Percentiles rank a stretch among this genome's conserved stretches.
phyloP scores from a whole-genome alignment of 1,139 yeast species.

The Geotrichum klebahnii region DNA sequence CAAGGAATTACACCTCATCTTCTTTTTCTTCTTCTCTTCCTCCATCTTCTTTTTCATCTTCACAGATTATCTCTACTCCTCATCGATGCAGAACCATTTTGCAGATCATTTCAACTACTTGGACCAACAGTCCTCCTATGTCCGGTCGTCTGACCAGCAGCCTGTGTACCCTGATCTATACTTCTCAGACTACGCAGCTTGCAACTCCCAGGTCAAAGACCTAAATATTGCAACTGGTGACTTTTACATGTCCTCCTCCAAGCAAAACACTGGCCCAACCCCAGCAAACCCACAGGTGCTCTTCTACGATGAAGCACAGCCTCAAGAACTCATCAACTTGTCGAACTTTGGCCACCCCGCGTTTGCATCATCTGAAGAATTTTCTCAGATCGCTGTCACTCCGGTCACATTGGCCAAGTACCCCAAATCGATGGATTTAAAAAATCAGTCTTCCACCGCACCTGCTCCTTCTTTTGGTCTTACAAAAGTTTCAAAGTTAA shows the following conservation, averaged over 20 bases:
- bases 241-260: constrained; percentile 21
- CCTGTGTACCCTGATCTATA: no score
- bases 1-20: neutral
- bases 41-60: neutral
- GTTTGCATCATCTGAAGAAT: constrained; percentile 19
- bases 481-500: constrained; percentile 15
- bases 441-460: constrained; percentile 13
- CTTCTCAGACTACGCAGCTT: no score
- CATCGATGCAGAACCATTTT: constrained; percentile 1
- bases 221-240: constrained; percentile 16
- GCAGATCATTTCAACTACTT: neutral
- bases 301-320: constrained; percentile 9
- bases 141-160: no score
- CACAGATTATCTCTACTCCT: no score
- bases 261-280: constrained; percentile 12
- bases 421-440: constrained; percentile 25
- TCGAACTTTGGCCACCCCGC: constrained; percentile 17
- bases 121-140: no score
- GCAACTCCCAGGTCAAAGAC: no score
- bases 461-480: constrained; percentile 19
- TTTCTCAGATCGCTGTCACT: constrained; percentile 27
- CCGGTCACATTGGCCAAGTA: constrained; percentile 33
- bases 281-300: constrained; percentile 11
- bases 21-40: neutral
- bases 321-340: constrained; percentile 12